Base-by-base conservation (phyloP, 805 yeast species). In the Suhomyces vadensis region DNA sequence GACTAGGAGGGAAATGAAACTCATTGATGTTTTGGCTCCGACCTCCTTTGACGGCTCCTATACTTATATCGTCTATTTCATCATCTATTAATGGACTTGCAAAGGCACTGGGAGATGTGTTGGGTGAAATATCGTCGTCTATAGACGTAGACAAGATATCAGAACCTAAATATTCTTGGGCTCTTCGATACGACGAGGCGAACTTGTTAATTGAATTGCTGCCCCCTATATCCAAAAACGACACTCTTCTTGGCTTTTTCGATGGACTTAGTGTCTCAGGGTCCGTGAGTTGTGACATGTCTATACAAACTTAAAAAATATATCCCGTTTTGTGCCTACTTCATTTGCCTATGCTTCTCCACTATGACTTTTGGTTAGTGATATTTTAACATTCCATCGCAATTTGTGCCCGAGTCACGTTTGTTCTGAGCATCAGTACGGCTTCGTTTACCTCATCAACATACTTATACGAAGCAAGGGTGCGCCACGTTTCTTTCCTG, bases 121-220 rank as follows among this genome's bases (percentile, higher is more conserved):
- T 51, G 6, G 62, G 62, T 1, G 65, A 55, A 6, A 51, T 22
- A 20, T 56, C 57, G 14, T 57, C 62, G 20, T 38, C 41, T 7
- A 48, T 42, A 16, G 46, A 24, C 7, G 47, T 37, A n/a, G 38
- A 41, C 29, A 47, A 27, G 20, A 45, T 25, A 7, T 47, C 38
- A 13, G 48, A 37, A 6, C 50, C 52, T 14, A 43, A 24, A 26
- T 40, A 63, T 5, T 63, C 54, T 48, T 66, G 74, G 2, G 74
- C 73, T 40, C 75, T 48, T 17, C 57, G 53, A 49, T 64, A 67
- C 9, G 74, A 67, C 5, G 71, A 63, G 11, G 73, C 74, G 49
- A 71, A 71, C 44, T 69, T 69, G 50, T 51, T 53, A 37, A 71
- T 37, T 9, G 74, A 67, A 48, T 71, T 71, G 5, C 57, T 50